A percentile compares a stretch with the other conserved stretches of the same genome.
phyloP scores from a whole-genome alignment of 768 basidiomycete genomes.

The Macrocybe gigantea region DNA sequence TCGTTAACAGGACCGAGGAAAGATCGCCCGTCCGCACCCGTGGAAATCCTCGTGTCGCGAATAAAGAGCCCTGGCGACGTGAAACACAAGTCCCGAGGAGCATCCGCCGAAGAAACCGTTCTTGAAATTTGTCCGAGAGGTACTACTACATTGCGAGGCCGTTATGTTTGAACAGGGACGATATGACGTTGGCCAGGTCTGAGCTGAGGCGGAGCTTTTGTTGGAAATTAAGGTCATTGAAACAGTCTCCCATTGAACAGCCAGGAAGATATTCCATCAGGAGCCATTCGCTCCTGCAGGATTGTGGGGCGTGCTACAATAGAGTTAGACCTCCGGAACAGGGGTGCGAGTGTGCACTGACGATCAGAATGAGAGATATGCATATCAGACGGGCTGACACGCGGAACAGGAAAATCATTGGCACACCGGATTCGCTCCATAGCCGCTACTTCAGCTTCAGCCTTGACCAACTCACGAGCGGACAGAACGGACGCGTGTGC shows the following conservation, averaged over 20 bases:
- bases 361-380: too few species aligned
- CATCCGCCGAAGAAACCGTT: background rate
- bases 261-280: conserved; percentile 16
- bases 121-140: background rate
- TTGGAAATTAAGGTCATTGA: background rate
- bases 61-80: background rate
- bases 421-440: background rate
- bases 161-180: conserved; percentile 1
- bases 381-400: background rate
- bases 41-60: background rate
- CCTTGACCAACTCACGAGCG: background rate
- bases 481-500: background rate
- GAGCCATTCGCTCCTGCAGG: conserved; percentile 10
- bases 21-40: background rate
- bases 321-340: conserved; percentile 11
- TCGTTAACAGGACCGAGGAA: background rate
- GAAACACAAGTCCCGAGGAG: background rate
- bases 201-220: background rate
- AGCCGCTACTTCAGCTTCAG: background rate
- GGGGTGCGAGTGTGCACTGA: conserved; percentile 11
- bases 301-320: conserved; percentile 11
- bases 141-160: background rate
- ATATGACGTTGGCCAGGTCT: background rate
- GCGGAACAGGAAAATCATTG: too few species aligned
- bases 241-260: conserved; percentile 4